Evolutionary conservation across 2,329 filamentous ascomycete species (phyloP).

Genomic region (Teratosphaeria zuluensis): DNA sequence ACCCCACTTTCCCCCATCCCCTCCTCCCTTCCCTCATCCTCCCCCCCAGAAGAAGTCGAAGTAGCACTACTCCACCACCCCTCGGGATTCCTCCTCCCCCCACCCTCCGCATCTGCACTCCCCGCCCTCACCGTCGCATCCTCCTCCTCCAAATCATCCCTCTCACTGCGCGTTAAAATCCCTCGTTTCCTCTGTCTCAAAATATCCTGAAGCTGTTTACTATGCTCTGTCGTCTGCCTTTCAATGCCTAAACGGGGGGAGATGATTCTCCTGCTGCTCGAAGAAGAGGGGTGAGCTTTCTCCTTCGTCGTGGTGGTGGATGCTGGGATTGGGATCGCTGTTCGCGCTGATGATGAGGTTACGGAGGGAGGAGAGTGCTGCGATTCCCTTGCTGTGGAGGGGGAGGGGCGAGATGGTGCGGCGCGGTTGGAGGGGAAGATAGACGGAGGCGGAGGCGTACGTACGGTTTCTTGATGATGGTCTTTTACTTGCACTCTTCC

Average conservation of each 20-base stretch:
- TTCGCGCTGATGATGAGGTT: not conserved
- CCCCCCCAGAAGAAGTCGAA: not conserved
- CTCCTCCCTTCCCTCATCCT: not conserved
- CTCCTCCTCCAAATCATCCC: not conserved
- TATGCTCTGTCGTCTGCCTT: not conserved
- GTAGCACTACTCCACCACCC: constrained; percentile 7
- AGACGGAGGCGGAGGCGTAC: not conserved
- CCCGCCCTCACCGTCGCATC: not conserved
- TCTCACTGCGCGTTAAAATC: too few relatives aligned
- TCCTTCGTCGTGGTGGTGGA: not conserved
- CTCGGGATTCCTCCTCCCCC: constrained; percentile 5
- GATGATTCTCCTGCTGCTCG: not conserved
- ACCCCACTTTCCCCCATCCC: not conserved
- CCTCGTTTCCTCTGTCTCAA: too few relatives aligned
- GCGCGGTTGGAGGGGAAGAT: not conserved
- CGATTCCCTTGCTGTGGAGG: not conserved
- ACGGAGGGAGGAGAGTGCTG: not conserved
- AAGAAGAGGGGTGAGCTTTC: not conserved
- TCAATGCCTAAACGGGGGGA: not conserved
- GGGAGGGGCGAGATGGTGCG: not conserved
- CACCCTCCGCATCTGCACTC: not conserved
- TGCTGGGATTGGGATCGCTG: not conserved
- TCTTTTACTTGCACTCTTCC: not conserved
- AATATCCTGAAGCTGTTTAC: too few relatives aligned
- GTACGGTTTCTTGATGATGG: not conserved